Evolutionary conservation across 768 basidiomycete genomes (phyloP).

Genomic region (Stropharia rugosoannulata): DNA sequence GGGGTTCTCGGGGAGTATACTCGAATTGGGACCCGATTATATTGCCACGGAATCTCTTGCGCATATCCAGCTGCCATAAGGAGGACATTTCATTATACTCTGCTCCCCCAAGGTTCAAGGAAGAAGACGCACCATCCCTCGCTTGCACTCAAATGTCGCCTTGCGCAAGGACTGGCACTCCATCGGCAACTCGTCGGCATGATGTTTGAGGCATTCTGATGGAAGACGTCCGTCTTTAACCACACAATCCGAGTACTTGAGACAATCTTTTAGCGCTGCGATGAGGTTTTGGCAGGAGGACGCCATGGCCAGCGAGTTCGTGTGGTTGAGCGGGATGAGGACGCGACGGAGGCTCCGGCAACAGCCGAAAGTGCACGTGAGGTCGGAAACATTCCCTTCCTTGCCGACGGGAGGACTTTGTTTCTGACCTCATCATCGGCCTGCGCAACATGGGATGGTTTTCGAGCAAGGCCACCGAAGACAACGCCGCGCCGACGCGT

Average conservation of each 20-base stretch:
- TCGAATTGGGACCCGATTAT: slow-evolving; percentile 54
- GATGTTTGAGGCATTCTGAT: slow-evolving; percentile 79
- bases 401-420: background rate
- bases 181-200: slow-evolving; percentile 75
- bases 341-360: background rate
- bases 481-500: slow-evolving; percentile 43
- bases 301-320: slow-evolving; percentile 48
- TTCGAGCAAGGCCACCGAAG: slow-evolving; percentile 31
- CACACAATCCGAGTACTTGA: slow-evolving; percentile 87
- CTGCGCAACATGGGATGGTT: slow-evolving; percentile 41
- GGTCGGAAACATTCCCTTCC: background rate
- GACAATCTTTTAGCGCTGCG: slow-evolving; percentile 77
- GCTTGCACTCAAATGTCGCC: slow-evolving; percentile 89
- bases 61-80: slow-evolving; percentile 68
- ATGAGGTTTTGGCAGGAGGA: slow-evolving; percentile 79
- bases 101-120: too few relatives aligned
- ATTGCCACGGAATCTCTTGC: slow-evolving; percentile 80
- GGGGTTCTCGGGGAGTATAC: slow-evolving; percentile 31
- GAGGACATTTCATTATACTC: too few relatives aligned
- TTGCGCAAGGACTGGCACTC: slow-evolving; percentile 77
- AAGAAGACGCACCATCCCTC: slow-evolving; percentile 68
- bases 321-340: background rate
- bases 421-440: background rate
- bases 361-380: background rate
- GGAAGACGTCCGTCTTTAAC: slow-evolving; percentile 75